These are phyloP conservation scores for Pythium sp. DNA, from an alignment of 352 stramenopile species.

Conservation along the genomic window DNA sequence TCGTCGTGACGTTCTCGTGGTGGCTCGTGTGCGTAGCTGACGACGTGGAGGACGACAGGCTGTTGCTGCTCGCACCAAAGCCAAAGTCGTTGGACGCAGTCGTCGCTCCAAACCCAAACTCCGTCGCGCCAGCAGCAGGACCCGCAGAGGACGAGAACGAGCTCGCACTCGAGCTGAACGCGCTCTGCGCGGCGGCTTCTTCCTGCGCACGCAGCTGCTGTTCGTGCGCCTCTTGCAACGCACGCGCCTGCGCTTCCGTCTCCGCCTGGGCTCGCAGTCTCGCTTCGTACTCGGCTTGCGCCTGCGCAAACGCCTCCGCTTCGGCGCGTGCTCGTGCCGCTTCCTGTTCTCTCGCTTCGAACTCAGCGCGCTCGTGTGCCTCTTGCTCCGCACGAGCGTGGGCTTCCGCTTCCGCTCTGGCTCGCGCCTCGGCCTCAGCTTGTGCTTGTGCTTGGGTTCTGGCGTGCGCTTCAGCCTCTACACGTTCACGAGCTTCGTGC, in stretches of 20 bases:
- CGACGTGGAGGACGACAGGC: constrained; percentile 12
- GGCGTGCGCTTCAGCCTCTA: constrained; percentile 19
- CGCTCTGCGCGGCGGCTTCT: constrained; percentile 25
- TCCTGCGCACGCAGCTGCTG: constrained; percentile 20
- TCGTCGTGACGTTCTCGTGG: constrained; percentile 23
- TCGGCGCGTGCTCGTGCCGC: background rate
- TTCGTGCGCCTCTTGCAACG: constrained; percentile 32
- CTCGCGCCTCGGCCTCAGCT: constrained; percentile 14
- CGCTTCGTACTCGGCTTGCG: constrained; percentile 28
- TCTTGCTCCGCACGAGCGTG: constrained; percentile 27
- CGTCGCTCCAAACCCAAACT: constrained; percentile 21
- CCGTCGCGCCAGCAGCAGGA: constrained; percentile 1
- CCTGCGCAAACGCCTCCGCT: constrained; percentile 17
- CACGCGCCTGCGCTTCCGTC: constrained; percentile 17
- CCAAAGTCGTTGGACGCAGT: constrained; percentile 32
- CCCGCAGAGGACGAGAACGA: constrained; percentile 21
- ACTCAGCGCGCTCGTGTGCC: constrained; percentile 14
- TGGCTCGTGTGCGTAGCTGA: constrained; percentile 19
- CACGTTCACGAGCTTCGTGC: constrained; percentile 25
- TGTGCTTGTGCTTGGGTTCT: constrained; percentile 32
- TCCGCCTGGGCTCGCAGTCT: constrained; percentile 24
- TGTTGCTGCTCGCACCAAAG: constrained; percentile 17
- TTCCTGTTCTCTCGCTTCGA: constrained; percentile 14
- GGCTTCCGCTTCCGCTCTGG: constrained; percentile 22
- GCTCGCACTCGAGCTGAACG: constrained; percentile 26